Conservation (phyloP, 1,139 yeast genomes). For the Yamadazyma trypodendri region DNA sequence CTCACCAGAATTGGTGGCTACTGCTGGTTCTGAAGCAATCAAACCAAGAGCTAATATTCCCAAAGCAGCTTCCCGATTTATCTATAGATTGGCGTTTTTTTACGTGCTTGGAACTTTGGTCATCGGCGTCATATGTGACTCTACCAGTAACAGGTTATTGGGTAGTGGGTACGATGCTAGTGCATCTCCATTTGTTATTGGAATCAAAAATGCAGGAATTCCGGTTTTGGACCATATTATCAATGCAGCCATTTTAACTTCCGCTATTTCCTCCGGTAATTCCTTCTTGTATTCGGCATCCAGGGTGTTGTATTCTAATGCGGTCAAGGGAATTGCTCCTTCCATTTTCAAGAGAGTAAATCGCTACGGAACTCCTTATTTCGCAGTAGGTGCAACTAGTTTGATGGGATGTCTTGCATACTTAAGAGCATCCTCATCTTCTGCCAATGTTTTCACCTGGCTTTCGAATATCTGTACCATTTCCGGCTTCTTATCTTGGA, state of each 20-base stretch:
- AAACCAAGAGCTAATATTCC: conserved; percentile 46
- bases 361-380: conserved; percentile 63
- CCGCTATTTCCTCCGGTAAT: conserved; percentile 72
- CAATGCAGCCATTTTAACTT: conserved; percentile 66
- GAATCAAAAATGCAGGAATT: conserved; percentile 61
- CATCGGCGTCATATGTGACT: conserved; percentile 46
- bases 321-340: conserved; percentile 66
- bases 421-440: conserved; percentile 55
- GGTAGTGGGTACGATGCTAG: conserved; percentile 39
- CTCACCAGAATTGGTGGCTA: conserved; percentile 40
- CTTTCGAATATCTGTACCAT: conserved; percentile 71
- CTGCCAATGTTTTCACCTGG: conserved; percentile 60
- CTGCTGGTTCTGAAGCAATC: conserved; percentile 42
- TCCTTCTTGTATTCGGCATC: conserved; percentile 72
- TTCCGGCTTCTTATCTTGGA: conserved; percentile 71
- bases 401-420: conserved; percentile 52
- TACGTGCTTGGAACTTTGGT: conserved; percentile 47
- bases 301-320: conserved; percentile 63
- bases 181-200: conserved; percentile 51
- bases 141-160: conserved; percentile 32
- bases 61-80: conserved; percentile 46
- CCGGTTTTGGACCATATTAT: conserved; percentile 61
- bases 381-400: conserved; percentile 37
- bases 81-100: conserved; percentile 48
- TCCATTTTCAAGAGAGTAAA: conserved; percentile 53